Conservation (phyloP, 176 grass and related monocot genomes). For the Tillandsia fasciculata region DNA sequence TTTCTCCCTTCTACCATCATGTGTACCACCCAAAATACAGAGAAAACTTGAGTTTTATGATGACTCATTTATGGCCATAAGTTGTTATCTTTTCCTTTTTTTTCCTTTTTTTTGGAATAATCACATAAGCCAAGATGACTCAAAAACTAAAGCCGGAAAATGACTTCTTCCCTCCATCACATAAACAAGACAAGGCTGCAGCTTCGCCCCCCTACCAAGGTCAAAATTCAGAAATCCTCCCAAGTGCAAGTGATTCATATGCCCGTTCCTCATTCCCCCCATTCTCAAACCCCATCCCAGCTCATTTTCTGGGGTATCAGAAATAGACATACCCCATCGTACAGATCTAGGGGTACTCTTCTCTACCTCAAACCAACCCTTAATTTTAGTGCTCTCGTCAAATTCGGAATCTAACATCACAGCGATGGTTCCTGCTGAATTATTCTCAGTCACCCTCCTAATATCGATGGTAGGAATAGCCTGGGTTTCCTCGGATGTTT, state of each 20-base stretch:
- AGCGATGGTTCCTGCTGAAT: constrained; percentile 13
- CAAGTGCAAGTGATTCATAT: constrained; percentile 24
- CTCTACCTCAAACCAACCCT: constrained; percentile 24
- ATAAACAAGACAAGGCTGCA: constrained; percentile 33
- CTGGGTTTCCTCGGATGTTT: constrained; percentile 3
- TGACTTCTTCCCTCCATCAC: constrained; percentile 14
- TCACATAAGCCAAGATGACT: constrained; percentile 33
- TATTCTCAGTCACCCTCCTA: background rate
- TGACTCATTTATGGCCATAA: no score
- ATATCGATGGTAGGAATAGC: background rate
- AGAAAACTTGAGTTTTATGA: no score
- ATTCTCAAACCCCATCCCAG: constrained; percentile 30
- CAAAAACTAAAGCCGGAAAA: constrained; percentile 18
- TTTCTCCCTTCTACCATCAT: no score
- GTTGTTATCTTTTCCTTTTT: background rate
- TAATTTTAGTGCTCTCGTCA: constrained; percentile 17
- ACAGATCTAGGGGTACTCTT: background rate
- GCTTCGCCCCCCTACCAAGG: constrained; percentile 20
- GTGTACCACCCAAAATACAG: no score
- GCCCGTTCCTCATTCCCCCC: constrained; percentile 2
- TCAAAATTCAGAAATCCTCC: constrained; percentile 31
- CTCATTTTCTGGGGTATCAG: constrained; percentile 22
- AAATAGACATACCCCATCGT: constrained; percentile 25
- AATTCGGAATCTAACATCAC: constrained; percentile 25
- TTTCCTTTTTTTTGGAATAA: background rate